Base-by-base conservation (phyloP, 2,329 filamentous ascomycete species). In the Fusarium protoensiforme region DNA sequence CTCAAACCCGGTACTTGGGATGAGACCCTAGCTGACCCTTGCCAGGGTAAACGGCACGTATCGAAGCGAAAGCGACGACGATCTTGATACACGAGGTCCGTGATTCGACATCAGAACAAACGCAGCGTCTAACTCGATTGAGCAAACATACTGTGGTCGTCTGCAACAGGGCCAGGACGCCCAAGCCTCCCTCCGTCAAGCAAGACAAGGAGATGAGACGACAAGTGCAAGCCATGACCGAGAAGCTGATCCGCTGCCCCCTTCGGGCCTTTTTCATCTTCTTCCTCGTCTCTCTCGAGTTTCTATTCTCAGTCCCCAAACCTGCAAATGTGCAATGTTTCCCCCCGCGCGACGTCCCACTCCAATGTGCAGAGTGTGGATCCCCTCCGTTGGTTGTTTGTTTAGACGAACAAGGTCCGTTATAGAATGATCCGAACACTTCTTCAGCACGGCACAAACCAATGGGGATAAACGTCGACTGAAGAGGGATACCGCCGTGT, bases 71-170 rank as follows among this genome's bases (percentile, higher is more conserved):
- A 69, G 58, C 39, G 29, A 65, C n/a, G 57, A 22, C 36, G 57
- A 65, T 70, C 29, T 63, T 35, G 46, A n/a, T 64, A 22, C 58
- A 62, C 27, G 65, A 58, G 36, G 29, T 14, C 8, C 64, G 27
- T 63, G 65, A 72, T 74, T 75, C 65, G 67, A 69, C 31, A 65
- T 39, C 46, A 61, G 33, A 51, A 60, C 69, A 77, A 65, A 68
- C 68, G 59, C 38, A 22, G 39, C 56, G 39, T 31, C 54, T 59
- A 74, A 69, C 63, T 66, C 65, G 59, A 67, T 66, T 18, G 20
- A 66, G 60, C 67, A 69, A 65, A 71, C 63, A 68, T 57, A 24
- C 41, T 64, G 64, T 51, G 31, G 41, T 14, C 29, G 16, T 36
- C 41, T 64, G 56, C n/a, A 31, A 29, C n/a, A n/a, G 7, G 39